These are phyloP conservation scores for Aurantiochytrium sp. DNA, from an alignment of 108 stramenopile genomes.

Conservation along the genomic window DNA sequence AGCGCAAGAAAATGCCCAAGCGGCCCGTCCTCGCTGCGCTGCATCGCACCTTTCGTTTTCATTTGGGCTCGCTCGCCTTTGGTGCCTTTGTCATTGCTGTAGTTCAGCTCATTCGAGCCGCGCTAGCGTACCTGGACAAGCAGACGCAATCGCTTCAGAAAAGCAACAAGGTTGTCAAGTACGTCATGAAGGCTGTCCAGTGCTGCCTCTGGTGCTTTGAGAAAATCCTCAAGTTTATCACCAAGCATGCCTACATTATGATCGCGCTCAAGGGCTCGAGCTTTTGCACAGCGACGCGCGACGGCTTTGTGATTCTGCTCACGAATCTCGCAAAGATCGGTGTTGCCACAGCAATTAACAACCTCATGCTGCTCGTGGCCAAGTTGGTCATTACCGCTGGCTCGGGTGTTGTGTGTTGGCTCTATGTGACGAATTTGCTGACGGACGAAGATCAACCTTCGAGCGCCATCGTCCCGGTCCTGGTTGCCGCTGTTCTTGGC, in stretches of 20 bases:
- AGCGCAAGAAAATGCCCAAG: not conserved
- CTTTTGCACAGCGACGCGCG: constrained; percentile 66
- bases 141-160: not conserved
- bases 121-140: constrained; percentile 31
- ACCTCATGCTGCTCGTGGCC: constrained; percentile 5
- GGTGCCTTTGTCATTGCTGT: constrained; percentile 40
- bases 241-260: constrained; percentile 82
- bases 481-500: constrained; percentile 18
- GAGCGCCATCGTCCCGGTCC: not conserved
- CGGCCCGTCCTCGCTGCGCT: not conserved
- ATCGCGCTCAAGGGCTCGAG: constrained; percentile 75
- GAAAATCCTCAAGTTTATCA: constrained; percentile 69
- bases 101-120: constrained; percentile 33
- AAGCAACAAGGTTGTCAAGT: constrained; percentile 24
- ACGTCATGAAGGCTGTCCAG: constrained; percentile 25
- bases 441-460: not conserved
- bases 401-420: not conserved
- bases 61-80: constrained; percentile 39
- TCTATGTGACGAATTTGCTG: not conserved
- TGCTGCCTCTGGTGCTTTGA: constrained; percentile 46
- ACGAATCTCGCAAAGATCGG: constrained; percentile 24
- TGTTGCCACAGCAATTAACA: constrained; percentile 16
- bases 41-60: constrained; percentile 18
- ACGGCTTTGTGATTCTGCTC: constrained; percentile 72
- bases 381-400: constrained; percentile 7